phyloP scores from a whole-genome alignment of 257 asterid genomes.

The Solanum appendiculatum region DNA sequence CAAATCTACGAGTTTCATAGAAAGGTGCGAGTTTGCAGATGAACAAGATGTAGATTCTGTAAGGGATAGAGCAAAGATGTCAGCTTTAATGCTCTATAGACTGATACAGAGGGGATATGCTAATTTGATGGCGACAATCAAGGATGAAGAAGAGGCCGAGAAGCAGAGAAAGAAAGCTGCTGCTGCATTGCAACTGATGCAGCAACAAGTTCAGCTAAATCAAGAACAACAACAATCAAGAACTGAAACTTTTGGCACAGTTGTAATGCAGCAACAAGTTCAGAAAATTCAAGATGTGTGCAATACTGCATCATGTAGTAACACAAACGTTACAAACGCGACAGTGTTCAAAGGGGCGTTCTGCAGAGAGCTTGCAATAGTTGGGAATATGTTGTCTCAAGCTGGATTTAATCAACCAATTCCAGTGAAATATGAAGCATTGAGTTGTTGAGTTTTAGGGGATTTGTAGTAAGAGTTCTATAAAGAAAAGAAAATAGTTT shows the following conservation, averaged over 20 bases:
- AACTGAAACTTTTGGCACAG: not conserved
- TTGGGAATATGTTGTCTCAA: constrained; percentile 26
- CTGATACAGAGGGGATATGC: constrained; percentile 87
- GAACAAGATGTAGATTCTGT: constrained; percentile 63
- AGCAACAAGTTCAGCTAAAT: constrained; percentile 8
- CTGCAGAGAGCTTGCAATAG: constrained; percentile 29
- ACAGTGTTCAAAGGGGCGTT: constrained; percentile 27
- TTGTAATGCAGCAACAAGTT: not conserved
- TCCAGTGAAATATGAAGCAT: constrained; percentile 23
- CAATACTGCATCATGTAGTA: not conserved
- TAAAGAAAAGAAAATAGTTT: not conserved
- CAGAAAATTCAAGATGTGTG: not conserved
- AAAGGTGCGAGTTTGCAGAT: constrained; percentile 74
- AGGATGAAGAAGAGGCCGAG: constrained; percentile 67
- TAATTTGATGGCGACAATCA: constrained; percentile 40
- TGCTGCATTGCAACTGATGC: constrained; percentile 18
- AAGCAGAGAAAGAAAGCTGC: constrained; percentile 56
- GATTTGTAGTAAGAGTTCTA: not conserved
- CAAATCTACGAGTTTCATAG: constrained; percentile 58
- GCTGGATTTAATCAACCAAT: constrained; percentile 25
- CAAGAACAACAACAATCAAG: not conserved
- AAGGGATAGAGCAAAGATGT: constrained; percentile 69
- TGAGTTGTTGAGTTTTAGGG: constrained; percentile 12
- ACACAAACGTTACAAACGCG: not conserved
- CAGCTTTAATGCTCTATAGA: constrained; percentile 66